These are phyloP conservation scores for Flaveria sonorensis DNA, from an alignment of 129 eudicot genomes.

Conservation along the genomic window DNA sequence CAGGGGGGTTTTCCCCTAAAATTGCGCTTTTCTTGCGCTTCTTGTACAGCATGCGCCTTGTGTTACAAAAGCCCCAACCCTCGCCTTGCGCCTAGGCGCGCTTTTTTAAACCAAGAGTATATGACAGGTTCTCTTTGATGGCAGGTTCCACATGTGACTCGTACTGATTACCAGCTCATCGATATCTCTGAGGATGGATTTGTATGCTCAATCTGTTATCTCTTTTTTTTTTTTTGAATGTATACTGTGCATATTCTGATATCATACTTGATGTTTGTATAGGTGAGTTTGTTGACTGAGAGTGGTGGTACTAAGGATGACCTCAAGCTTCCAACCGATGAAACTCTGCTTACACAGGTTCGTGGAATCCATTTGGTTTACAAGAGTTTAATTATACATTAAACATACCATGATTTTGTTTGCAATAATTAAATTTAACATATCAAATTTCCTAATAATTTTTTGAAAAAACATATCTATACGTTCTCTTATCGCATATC, in stretches of 20 bases:
- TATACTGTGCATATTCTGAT: neutral
- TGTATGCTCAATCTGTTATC: slow-evolving; percentile 19
- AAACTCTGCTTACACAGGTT: slow-evolving; percentile 27
- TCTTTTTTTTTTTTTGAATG: neutral
- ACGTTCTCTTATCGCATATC: neutral
- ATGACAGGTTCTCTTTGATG: neutral
- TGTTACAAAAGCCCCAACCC: too few relatives aligned
- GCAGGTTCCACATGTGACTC: slow-evolving; percentile 45
- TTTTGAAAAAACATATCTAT: neutral
- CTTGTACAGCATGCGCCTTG: too few relatives aligned
- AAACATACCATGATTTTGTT: neutral
- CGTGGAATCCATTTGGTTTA: slow-evolving; percentile 4
- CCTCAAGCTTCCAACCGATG: slow-evolving; percentile 32
- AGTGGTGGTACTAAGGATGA: slow-evolving; percentile 32
- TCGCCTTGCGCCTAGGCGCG: too few relatives aligned
- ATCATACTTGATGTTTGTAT: neutral
- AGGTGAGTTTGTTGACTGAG: slow-evolving; percentile 42
- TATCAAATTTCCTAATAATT: too few relatives aligned
- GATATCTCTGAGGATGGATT: slow-evolving; percentile 31
- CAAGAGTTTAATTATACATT: neutral
- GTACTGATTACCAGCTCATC: slow-evolving; percentile 24
- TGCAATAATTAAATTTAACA: neutral
- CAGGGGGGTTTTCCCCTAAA: too few relatives aligned
- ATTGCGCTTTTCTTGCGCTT: too few relatives aligned
- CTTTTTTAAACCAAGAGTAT: too few relatives aligned